A percentile compares a stretch with the other conserved stretches of the same genome.
These are phyloP conservation scores for Penicillium sp. DNA, from an alignment of 2,329 filamentous ascomycete genomes.

Conservation along the genomic window DNA sequence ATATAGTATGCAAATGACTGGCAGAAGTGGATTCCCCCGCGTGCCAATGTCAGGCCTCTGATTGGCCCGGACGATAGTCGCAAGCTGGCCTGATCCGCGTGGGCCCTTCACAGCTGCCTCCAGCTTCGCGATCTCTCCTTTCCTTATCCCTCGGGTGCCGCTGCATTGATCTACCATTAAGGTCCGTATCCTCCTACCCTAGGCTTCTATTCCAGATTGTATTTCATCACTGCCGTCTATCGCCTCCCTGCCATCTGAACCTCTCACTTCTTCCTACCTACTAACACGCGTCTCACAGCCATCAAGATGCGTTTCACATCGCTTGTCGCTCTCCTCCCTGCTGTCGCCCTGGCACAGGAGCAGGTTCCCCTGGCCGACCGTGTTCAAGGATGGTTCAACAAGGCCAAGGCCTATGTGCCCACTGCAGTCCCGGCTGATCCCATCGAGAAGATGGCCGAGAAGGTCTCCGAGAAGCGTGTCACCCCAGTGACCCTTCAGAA, in stretches of 20 bases:
- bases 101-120: not conserved
- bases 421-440: conserved; percentile 46
- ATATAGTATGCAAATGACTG: not conserved
- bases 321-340: conserved; percentile 53
- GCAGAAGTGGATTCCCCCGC: conserved; percentile 16
- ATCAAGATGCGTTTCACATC: conserved; percentile 58
- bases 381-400: conserved; percentile 53
- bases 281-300: conserved; percentile 25
- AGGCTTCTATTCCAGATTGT: not conserved
- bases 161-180: conserved; percentile 17
- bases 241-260: conserved; percentile 5
- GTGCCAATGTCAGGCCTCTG: conserved; percentile 15
- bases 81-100: conserved; percentile 25
- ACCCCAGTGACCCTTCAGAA: conserved; percentile 60
- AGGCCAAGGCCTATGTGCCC: conserved; percentile 60
- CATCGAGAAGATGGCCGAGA: conserved; percentile 50
- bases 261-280: too few species aligned
- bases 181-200: conserved; percentile 3
- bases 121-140: conserved; percentile 18
- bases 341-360: conserved; percentile 60
- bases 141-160: conserved; percentile 25
- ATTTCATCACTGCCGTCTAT: not conserved
- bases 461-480: conserved; percentile 56
- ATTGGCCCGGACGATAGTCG: conserved; percentile 36
- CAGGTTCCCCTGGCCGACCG: conserved; percentile 58